These are phyloP conservation scores for Citrus medica DNA, from an alignment of 345 rosid genomes.

Conservation along the genomic window DNA sequence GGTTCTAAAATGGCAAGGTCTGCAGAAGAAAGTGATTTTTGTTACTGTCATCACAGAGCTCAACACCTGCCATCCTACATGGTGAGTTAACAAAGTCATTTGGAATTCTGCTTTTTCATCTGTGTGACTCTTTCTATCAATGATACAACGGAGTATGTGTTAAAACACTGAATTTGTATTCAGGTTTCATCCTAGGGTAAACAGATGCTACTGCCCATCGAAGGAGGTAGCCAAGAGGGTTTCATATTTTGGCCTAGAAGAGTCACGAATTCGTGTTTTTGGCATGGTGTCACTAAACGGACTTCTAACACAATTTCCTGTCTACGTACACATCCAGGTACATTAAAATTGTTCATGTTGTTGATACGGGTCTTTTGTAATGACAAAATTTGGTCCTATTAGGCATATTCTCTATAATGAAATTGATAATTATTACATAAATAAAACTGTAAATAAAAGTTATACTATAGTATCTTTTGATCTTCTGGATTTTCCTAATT, in stretches of 20 bases:
- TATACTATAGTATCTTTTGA: no score
- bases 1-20: slow-evolving; percentile 96
- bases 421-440: no score
- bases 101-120: neutral
- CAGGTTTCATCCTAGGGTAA: slow-evolving; percentile 96
- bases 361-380: no score
- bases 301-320: neutral
- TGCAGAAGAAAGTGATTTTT: slow-evolving; percentile 83
- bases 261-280: slow-evolving; percentile 68
- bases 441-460: neutral
- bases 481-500: neutral
- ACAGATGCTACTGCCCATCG: slow-evolving; percentile 91
- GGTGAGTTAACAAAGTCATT: slow-evolving; percentile 41
- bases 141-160: neutral
- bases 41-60: slow-evolving; percentile 93
- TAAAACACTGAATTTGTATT: slow-evolving; percentile 9
- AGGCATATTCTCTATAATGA: no score
- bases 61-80: slow-evolving; percentile 88
- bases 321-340: neutral
- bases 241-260: slow-evolving; percentile 62
- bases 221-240: slow-evolving; percentile 90
- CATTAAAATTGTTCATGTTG: neutral
- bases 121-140: no score
- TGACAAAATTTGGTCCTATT: no score
- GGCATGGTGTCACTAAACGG: slow-evolving; percentile 29